Evolutionary conservation across 2,329 filamentous ascomycete genomes (phyloP), one percentile per base, ranked within the genome.

Genomic region (Alternaria angustiovoidea): DNA sequence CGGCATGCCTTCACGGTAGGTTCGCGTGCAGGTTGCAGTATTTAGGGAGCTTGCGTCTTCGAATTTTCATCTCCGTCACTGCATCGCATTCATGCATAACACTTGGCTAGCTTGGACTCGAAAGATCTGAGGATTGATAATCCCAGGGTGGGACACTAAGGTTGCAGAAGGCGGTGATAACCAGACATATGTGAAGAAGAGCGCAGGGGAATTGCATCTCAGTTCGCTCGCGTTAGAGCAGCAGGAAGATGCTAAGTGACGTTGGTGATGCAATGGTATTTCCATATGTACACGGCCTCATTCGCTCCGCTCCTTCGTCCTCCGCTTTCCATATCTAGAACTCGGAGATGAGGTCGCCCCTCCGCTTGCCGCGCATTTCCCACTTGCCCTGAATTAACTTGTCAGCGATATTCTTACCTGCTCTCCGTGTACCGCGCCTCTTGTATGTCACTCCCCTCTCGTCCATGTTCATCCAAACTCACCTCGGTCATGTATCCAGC

Each of bases 401-500:
- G 46, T 49, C 32, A 49, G 46, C 32, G 24, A 18, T 20, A 2
- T 5, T 26, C 14, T 4, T 3, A 18, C 5, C 22, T 12, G 32
- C 14, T 38, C 24, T 5, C 20, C 14, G 7, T 7, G 4, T n/a
- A 38, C 9, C 11, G 2, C 73, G 61, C 30, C 60, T 18, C 22
- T 48, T 62, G 71, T 57, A 66, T 52, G 43, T 22, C 38, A 38
- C 16, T 26, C 14, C 34, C 38, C 14, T 20, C n/a, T 22, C 47
- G 24, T 38, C 7, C 43, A 32, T 36, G 9, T 18, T 12, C 16
- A 4, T 22, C 22, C 18, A 41, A n/a, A 88, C 93, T 88, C 82
- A 98, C 95, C 74, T 98, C 94, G 64, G 90, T 94, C 75, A 87
- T 88, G 78, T 91, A 96, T 59, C 88, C 92, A 57, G 92, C 75